Percentiles rank a stretch among this genome's conserved stretches.
Conservation (phyloP, 2,329 filamentous ascomycete species). For the Graphium sp. region DNA sequence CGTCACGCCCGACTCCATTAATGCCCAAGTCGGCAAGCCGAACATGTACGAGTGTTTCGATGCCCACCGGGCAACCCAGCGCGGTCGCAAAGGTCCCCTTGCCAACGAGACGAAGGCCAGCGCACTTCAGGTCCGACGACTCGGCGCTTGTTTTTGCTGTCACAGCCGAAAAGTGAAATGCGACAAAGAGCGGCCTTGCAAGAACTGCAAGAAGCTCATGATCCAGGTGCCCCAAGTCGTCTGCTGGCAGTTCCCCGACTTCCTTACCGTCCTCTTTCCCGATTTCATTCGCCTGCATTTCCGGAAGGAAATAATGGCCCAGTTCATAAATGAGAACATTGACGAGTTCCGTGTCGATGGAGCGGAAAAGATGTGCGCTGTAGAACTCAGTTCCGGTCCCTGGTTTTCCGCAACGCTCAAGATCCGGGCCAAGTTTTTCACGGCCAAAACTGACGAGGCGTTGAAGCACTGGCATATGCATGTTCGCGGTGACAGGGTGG, state of each 20-base stretch:
- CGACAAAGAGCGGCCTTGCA: slow-evolving; percentile 36
- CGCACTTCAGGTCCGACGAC: slow-evolving; percentile 33
- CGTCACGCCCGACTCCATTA: slow-evolving; percentile 35
- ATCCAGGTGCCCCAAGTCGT: slow-evolving; percentile 32
- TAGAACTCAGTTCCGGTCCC: slow-evolving; percentile 30
- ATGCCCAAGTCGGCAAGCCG: slow-evolving; percentile 27
- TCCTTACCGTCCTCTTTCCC: slow-evolving; percentile 33
- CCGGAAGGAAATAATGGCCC: slow-evolving; percentile 27
- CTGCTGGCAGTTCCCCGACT: slow-evolving; percentile 43
- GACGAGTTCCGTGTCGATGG: slow-evolving; percentile 22
- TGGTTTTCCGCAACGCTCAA: slow-evolving; percentile 25
- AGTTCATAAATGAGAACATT: slow-evolving; percentile 32
- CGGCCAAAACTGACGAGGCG: slow-evolving; percentile 26
- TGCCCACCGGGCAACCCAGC: slow-evolving; percentile 30
- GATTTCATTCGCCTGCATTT: slow-evolving; percentile 33
- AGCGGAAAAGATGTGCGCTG: slow-evolving; percentile 19
- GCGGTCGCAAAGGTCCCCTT: slow-evolving; percentile 38
- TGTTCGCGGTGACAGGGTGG: slow-evolving; percentile 16
- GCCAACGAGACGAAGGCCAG: slow-evolving; percentile 35
- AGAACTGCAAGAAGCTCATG: slow-evolving; percentile 36
- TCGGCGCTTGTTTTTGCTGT: slow-evolving; percentile 42
- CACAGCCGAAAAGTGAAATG: slow-evolving; percentile 42
- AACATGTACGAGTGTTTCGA: slow-evolving; percentile 40
- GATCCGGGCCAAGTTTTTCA: slow-evolving; percentile 35
- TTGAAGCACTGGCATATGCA: slow-evolving; percentile 33